Conservation (phyloP, 345 rosid genomes). For the Moringa oleifera region DNA sequence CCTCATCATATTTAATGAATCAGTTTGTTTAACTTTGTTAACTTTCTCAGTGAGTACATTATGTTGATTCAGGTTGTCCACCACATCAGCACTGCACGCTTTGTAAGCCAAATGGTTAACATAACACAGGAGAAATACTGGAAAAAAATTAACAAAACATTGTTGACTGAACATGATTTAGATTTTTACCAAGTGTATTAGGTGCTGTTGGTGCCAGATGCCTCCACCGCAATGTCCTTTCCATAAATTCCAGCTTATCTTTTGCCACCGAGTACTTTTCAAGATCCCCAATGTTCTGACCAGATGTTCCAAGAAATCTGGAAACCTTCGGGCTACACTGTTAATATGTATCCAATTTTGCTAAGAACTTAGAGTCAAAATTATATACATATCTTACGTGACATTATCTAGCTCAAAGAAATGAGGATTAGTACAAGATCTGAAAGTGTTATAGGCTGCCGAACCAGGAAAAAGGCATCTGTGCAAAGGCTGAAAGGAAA, state of each 20-base stretch:
- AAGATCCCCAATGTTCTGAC: constrained; percentile 93
- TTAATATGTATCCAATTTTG: constrained; percentile 9
- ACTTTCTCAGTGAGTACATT: too few relatives aligned
- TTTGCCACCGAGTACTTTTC: constrained; percentile 82
- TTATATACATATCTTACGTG: constrained; percentile 37
- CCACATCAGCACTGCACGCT: background rate
- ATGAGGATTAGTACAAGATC: constrained; percentile 94
- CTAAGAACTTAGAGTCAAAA: background rate
- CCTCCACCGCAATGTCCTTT: constrained; percentile 92
- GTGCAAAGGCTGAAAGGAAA: constrained; percentile 66
- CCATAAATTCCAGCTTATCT: constrained; percentile 76
- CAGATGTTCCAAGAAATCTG: constrained; percentile 99
- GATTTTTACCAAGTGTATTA: constrained; percentile 72
- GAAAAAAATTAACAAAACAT: background rate
- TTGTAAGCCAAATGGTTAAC: background rate
- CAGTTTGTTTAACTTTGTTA: background rate
- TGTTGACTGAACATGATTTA: background rate
- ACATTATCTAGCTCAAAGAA: constrained; percentile 82
- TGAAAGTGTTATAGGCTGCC: constrained; percentile 74
- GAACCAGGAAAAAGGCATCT: constrained; percentile 95
- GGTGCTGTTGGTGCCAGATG: constrained; percentile 98
- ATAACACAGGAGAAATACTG: background rate
- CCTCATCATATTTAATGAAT: too few relatives aligned
- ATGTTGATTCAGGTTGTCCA: background rate
- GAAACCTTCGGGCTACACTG: constrained; percentile 5